These are phyloP conservation scores for Leptomonas seymouri DNA, from an alignment of 208 protist species.

Conservation along the genomic window DNA sequence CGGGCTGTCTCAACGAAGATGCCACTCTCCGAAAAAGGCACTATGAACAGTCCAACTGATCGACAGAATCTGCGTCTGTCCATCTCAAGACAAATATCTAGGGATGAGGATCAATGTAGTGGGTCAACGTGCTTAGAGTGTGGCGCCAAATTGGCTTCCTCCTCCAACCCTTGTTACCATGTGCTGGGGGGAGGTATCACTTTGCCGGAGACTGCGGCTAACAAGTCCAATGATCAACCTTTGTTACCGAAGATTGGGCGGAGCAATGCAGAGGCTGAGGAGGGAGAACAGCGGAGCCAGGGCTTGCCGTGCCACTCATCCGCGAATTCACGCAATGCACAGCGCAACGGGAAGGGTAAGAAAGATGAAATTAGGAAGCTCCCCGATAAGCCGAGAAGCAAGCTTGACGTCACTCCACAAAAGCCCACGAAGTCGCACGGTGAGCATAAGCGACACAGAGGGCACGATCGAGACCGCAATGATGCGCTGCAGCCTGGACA, in stretches of 20 bases:
- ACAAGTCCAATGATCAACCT: background rate
- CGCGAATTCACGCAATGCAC: background rate
- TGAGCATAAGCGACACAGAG: background rate
- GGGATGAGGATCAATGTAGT: background rate
- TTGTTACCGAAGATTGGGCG: background rate
- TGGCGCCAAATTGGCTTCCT: background rate
- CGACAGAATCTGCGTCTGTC: background rate
- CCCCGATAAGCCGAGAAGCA: background rate
- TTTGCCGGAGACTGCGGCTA: background rate
- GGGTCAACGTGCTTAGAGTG: background rate
- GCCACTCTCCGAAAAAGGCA: background rate
- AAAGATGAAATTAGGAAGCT: background rate
- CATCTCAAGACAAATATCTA: background rate
- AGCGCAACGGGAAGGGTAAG: background rate
- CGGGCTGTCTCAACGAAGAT: background rate
- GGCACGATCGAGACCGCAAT: background rate
- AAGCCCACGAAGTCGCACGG: conserved; percentile 1
- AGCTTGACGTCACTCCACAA: background rate
- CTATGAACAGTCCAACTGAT: background rate
- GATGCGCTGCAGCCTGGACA: background rate
- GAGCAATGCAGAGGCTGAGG: background rate
- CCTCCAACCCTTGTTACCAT: conserved; percentile 10
- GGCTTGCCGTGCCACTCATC: background rate
- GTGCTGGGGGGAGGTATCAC: background rate
- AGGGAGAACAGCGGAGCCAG: conserved; percentile 1